Base-by-base conservation (phyloP, 306 rosid genomes). In the Glycine tomentella region DNA sequence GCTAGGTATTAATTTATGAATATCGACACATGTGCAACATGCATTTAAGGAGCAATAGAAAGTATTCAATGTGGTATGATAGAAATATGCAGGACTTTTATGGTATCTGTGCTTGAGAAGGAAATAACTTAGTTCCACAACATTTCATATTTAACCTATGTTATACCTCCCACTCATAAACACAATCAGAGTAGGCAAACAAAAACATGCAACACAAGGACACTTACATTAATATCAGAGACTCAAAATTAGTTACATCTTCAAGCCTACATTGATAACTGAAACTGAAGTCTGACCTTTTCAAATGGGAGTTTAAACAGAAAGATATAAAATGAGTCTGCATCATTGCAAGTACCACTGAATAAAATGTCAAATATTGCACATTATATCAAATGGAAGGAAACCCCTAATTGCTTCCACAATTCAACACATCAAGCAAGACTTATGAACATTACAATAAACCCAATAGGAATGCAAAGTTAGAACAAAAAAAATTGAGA, bases 31-130 rank as follows among this genome's bases (percentile, higher is more conserved):
- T 48, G 57, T 13, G 42, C 62, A 85, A 25, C 58, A 76, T 59
- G 65, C 71, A 69, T 69, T 70, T 14, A 86, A 64, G 52, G 17
- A 63, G 68, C 33, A 79, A 62, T 9, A 53, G 2, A 76, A 82
- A 74, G 44, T 65, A 65, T 16, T 74, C 44, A 53, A 72, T 59
- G 31, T n/a, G 45, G 52, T 59, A 58, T 14, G 68, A 61, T 3
- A 75, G 69, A 42, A 80, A 68, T 31, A 59, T 14, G 77, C 16
- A 49, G 63, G 55, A 20, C 25, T 33, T 56, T 58, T 48, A 44
- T 34, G 33, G 58, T 7, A 77, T 53, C 80, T 65, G 69, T 56
- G 72, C 53, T 79, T 74, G 48, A 66, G 55, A 74, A 57, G 67
- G 77, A 74, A 79, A 74, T 7, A 66, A 7, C 61, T 64, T 31